Base-by-base conservation (phyloP, 2,329 filamentous ascomycete species). In the Tolypocladium cylindrosporum region DNA sequence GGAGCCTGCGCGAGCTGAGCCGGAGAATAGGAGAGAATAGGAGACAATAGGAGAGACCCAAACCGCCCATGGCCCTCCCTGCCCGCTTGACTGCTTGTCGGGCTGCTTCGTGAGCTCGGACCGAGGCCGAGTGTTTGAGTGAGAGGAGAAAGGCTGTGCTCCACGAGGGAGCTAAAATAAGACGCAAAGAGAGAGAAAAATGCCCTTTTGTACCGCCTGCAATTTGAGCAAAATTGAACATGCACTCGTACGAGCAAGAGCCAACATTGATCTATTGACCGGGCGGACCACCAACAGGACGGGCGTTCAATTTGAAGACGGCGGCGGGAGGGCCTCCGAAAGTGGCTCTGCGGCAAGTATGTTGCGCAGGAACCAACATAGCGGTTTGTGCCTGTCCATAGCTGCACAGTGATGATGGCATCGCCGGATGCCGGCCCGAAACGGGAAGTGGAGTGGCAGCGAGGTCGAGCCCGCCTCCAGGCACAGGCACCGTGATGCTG, bases 401-500 rank as follows among this genome's bases (percentile, higher is more conserved):
- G 11, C 21, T 45, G 21, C 21, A 16, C 8, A 45, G 21, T 1
- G 21, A 27, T 4, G 24, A 50, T 50, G 45, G 13, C 45, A 16
- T 50, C 45, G 24, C 7, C 56, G 56, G 56, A 34, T 43, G 21
- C 50, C 56, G 56, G 56, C n/a, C 56, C 51, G 56, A n/a, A 48
- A 40, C 50, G 50, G 50, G 56, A 54, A 54, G 56, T 57, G 56
- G 56, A 57, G 48, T 19, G 24, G 14, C 1, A 50, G 16, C 13
- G 45, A 50, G 8, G 43, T 21, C 24, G 21, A 27, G 24, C 24
- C 27, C 1, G 31, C 3, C 36, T 24, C n/a, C 43, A 21, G 24
- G 42, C 42, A 27, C 8, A 24, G 24, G 24, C 27, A 31, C 27
- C 27, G 5, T 5, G 27, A 31, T 31, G 27, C 27, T 34, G 31